A percentile compares a stretch with the other conserved stretches of the same genome.
Conservation (phyloP, 2,329 filamentous ascomycete species). For the Neofusicoccum sp. region DNA sequence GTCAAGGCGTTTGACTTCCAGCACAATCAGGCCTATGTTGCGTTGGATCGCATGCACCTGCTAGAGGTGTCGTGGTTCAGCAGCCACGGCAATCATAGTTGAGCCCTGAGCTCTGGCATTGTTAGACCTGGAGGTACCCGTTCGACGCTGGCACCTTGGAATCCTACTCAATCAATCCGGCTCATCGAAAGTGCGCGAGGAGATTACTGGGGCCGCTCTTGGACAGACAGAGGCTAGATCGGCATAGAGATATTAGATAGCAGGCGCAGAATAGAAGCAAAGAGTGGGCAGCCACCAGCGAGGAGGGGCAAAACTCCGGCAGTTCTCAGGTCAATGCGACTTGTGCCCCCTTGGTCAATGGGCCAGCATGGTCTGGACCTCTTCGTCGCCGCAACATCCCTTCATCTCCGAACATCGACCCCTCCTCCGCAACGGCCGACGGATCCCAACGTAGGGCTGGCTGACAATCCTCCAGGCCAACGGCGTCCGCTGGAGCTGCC, state of each 20-base stretch:
- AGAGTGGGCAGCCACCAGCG: neutral
- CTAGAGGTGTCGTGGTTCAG: constrained; percentile 5
- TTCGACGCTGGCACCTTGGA: neutral
- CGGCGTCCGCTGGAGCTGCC: neutral
- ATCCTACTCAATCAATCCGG: neutral
- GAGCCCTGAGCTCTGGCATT: too few species aligned
- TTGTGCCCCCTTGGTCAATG: constrained; percentile 8
- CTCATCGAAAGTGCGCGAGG: neutral
- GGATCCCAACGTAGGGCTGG: neutral
- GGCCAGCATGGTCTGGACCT: neutral
- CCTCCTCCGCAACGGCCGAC: constrained; percentile 10
- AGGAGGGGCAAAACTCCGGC: neutral
- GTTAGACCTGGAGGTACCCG: neutral
- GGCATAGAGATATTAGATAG: neutral
- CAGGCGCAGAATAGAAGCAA: neutral
- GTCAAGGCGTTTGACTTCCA: constrained; percentile 84
- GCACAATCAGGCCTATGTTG: constrained; percentile 54
- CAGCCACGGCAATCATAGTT: neutral
- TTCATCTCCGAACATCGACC: constrained; percentile 12
- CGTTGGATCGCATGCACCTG: constrained; percentile 1
- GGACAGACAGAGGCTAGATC: neutral
- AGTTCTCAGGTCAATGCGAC: neutral
- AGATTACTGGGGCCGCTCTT: neutral
- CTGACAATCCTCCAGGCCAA: constrained; percentile 9
- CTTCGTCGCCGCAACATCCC: neutral